A percentile compares a stretch with the other conserved stretches of the same genome.
Conservation (phyloP, 2,329 filamentous ascomycete species). For the Davidsoniella virescens region DNA sequence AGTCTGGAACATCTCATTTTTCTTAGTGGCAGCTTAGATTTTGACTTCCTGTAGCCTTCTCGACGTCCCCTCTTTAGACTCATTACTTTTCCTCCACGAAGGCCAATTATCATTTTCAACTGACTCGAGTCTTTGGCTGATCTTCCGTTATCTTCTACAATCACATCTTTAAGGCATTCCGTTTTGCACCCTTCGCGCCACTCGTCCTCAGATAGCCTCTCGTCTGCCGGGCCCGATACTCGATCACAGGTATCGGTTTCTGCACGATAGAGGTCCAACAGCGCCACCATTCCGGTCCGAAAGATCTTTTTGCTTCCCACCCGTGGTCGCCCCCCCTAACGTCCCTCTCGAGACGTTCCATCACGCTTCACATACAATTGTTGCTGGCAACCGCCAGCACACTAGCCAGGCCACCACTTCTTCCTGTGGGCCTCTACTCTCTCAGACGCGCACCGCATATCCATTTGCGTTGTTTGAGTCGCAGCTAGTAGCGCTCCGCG, state of each 20-base stretch:
- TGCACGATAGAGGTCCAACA: conserved; percentile 46
- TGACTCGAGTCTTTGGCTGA: no score
- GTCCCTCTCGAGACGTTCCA: conserved; percentile 48
- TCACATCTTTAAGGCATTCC: conserved; percentile 11
- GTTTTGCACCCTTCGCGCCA: conserved; percentile 14
- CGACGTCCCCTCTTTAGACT: no score
- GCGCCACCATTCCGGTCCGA: conserved; percentile 76
- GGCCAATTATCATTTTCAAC: no score
- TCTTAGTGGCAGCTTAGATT: no score
- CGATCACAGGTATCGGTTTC: conserved; percentile 66
- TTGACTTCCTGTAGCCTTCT: neutral
- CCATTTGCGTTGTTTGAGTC: conserved; percentile 63
- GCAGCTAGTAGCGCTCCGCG: conserved; percentile 85
- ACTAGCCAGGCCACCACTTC: conserved; percentile 34
- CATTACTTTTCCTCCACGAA: no score
- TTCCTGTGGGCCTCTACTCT: conserved; percentile 93
- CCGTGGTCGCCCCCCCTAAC: conserved; percentile 84
- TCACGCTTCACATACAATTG: conserved; percentile 27
- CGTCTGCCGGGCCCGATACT: conserved; percentile 74
- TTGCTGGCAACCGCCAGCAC: conserved; percentile 81
- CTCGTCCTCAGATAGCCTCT: conserved; percentile 14
- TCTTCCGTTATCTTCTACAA: no score
- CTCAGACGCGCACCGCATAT: conserved; percentile 84
- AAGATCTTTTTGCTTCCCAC: conserved; percentile 71
- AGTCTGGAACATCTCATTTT: no score